These are phyloP conservation scores for Withania somnifera DNA, from an alignment of 305 asterid species.

Conservation along the genomic window DNA sequence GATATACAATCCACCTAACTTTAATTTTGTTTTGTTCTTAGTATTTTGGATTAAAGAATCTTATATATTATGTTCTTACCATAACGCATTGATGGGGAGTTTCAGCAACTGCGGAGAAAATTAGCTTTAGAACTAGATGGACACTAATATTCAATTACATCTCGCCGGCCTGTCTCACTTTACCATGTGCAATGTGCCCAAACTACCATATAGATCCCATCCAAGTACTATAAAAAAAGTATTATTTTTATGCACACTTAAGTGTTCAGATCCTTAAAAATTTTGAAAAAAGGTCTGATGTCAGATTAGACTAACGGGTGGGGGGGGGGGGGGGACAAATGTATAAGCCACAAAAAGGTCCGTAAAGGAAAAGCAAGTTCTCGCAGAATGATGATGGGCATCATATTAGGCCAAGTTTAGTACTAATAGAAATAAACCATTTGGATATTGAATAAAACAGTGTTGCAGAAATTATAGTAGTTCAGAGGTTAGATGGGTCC, in stretches of 20 bases:
- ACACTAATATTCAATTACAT: not conserved
- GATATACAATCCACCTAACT: too few relatives aligned
- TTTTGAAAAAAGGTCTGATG: not conserved
- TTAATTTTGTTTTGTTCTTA: too few relatives aligned
- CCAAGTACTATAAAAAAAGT: not conserved
- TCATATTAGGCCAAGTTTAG: too few relatives aligned
- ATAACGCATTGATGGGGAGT: not conserved
- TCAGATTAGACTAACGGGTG: not conserved
- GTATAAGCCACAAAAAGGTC: too few relatives aligned
- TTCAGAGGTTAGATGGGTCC: too few relatives aligned
- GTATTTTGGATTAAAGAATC: not conserved
- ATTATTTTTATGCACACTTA: not conserved
- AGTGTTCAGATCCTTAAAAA: not conserved
- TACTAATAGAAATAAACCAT: too few relatives aligned
- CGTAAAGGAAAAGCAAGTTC: too few relatives aligned
- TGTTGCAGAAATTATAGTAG: too few relatives aligned
- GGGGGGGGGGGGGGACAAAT: too few relatives aligned
- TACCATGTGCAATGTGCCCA: constrained; percentile 6
- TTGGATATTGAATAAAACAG: too few relatives aligned
- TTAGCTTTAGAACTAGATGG: not conserved
- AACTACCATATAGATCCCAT: not conserved
- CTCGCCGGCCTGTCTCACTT: not conserved
- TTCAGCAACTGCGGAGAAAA: not conserved
- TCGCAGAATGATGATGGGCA: too few relatives aligned
- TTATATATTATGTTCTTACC: not conserved